These are phyloP conservation scores for Aspergillus amoenus DNA, from an alignment of 2,329 filamentous ascomycete genomes.

Conservation along the genomic window DNA sequence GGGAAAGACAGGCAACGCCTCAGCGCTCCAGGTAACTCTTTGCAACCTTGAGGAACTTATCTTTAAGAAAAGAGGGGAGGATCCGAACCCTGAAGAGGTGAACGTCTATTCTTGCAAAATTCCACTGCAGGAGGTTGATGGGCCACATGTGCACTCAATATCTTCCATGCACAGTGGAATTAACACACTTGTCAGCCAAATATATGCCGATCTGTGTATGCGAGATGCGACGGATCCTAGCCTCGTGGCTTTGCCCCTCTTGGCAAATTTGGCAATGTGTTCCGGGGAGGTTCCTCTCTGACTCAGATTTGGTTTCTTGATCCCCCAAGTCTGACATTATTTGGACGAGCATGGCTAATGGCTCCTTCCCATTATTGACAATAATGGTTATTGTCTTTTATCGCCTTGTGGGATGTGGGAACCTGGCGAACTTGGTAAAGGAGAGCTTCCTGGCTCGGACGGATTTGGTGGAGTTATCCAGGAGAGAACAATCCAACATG, in stretches of 20 bases:
- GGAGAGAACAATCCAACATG: neutral
- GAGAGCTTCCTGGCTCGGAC: neutral
- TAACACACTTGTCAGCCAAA: neutral
- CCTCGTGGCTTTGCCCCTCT: conserved; percentile 19
- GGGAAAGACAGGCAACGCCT: neutral
- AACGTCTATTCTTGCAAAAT: neutral
- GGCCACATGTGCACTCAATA: neutral
- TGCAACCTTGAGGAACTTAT: neutral
- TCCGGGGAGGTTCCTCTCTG: too few species aligned
- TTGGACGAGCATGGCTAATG: too few species aligned
- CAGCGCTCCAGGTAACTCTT: neutral
- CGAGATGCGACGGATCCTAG: conserved; percentile 14
- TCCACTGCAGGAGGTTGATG: neutral
- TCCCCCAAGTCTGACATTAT: too few species aligned
- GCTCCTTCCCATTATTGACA: too few species aligned
- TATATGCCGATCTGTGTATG: conserved; percentile 21
- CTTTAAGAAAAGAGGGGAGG: neutral
- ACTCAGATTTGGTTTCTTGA: too few species aligned
- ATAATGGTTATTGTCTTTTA: neutral
- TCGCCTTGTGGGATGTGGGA: neutral
- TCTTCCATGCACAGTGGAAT: neutral
- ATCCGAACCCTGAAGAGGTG: neutral
- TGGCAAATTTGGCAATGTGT: neutral
- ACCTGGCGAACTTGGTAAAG: neutral
- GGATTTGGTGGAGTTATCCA: neutral